phyloP scores from a whole-genome alignment of 257 asterid genomes.

The Euphrasia confusa region DNA sequence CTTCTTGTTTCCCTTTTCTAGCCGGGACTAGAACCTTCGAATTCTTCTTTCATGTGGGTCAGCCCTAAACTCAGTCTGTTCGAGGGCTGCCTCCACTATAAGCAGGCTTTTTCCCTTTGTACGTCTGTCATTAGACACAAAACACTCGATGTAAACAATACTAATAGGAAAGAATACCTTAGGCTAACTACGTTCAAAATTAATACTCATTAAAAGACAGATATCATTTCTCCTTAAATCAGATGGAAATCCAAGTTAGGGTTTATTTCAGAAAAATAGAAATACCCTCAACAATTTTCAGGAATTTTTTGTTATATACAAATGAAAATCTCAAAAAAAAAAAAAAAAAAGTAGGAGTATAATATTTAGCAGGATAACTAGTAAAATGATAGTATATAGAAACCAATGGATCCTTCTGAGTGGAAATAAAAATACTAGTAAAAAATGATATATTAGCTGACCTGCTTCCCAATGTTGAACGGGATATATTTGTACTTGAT shows the following conservation, averaged over 20 bases:
- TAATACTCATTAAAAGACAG: not conserved
- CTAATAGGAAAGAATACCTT: not conserved
- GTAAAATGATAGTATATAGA: too few relatives aligned
- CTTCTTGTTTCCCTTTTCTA: constrained; percentile 14
- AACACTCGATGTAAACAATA: not conserved
- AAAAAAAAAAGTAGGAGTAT: too few relatives aligned
- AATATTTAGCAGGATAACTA: not conserved
- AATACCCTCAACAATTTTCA: too few relatives aligned
- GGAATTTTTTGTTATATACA: not conserved
- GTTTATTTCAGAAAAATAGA: too few relatives aligned
- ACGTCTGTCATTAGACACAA: constrained; percentile 49
- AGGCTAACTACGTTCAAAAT: not conserved
- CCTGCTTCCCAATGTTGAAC: constrained; percentile 86
- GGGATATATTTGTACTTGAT: constrained; percentile 83
- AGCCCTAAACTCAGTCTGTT: constrained; percentile 44
- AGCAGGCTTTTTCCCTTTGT: constrained; percentile 58
- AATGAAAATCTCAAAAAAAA: not conserved
- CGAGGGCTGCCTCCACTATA: constrained; percentile 54
- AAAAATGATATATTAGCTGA: constrained; percentile 19
- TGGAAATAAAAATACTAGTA: too few relatives aligned
- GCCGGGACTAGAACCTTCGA: constrained; percentile 10
- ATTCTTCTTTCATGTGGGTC: constrained; percentile 14
- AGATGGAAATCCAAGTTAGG: too few relatives aligned
- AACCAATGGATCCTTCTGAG: too few relatives aligned
- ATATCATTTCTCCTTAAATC: not conserved